phyloP scores from a whole-genome alignment of 2,329 filamentous ascomycete species.

The Calonectria hongkongensis region DNA sequence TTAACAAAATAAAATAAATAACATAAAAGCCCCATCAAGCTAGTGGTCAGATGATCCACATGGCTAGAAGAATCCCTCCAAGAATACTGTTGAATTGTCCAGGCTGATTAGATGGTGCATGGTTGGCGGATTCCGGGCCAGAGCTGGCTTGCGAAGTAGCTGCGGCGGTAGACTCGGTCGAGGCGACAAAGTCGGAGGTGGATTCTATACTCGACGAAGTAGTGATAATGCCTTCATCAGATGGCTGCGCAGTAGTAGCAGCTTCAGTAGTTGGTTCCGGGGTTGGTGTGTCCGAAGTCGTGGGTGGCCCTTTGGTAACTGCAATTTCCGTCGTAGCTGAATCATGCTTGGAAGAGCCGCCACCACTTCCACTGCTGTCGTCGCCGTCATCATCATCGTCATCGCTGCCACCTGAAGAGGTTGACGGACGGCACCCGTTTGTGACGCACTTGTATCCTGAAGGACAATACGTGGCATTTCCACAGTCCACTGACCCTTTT shows the following conservation, averaged over 20 bases:
- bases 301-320: background rate
- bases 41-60: background rate
- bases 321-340: background rate
- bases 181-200: background rate
- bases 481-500: slow-evolving; percentile 24
- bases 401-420: slow-evolving; percentile 11
- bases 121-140: background rate
- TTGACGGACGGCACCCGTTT: background rate
- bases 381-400: background rate
- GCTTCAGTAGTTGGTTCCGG: background rate
- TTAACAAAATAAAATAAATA: too few relatives aligned
- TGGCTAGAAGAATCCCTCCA: background rate
- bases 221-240: background rate
- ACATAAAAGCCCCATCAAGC: too few relatives aligned
- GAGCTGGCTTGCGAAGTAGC: background rate
- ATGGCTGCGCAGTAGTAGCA: background rate
- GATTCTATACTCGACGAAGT: background rate
- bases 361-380: background rate
- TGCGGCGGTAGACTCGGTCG: background rate
- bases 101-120: background rate
- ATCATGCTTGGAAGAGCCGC: background rate
- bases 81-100: background rate
- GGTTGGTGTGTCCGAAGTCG: background rate
- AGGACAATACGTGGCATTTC: slow-evolving; percentile 21
- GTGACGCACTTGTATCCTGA: slow-evolving; percentile 22